phyloP scores from a whole-genome alignment of 2,329 filamentous ascomycete species.

The Epichloe glyceriae region DNA sequence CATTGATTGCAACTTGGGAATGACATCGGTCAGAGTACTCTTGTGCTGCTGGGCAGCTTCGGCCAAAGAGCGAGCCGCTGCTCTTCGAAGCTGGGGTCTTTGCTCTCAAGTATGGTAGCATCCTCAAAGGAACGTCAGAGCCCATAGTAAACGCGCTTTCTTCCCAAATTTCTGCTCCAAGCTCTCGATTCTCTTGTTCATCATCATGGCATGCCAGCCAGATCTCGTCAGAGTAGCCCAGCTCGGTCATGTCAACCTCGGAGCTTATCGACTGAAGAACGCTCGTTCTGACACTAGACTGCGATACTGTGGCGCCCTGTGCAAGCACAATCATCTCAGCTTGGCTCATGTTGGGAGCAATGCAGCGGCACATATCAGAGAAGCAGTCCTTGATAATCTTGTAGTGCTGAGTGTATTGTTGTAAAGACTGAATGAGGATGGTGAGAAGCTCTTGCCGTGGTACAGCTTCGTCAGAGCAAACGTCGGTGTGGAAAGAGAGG shows the following conservation, averaged over 20 bases:
- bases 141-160: slow-evolving; percentile 70
- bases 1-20: slow-evolving; percentile 52
- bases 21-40: slow-evolving; percentile 44
- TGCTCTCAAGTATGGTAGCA: slow-evolving; percentile 68
- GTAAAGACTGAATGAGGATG: slow-evolving; percentile 68
- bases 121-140: slow-evolving; percentile 48
- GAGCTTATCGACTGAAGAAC: slow-evolving; percentile 82
- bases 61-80: slow-evolving; percentile 70
- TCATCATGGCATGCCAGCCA: slow-evolving; percentile 93
- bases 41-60: slow-evolving; percentile 54
- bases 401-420: slow-evolving; percentile 83
- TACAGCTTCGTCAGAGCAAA: slow-evolving; percentile 60
- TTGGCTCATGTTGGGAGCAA: slow-evolving; percentile 66
- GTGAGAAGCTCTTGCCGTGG: slow-evolving; percentile 64
- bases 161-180: slow-evolving; percentile 86
- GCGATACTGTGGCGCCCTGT: slow-evolving; percentile 63
- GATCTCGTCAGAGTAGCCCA: slow-evolving; percentile 76
- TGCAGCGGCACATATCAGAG: slow-evolving; percentile 68
- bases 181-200: slow-evolving; percentile 69
- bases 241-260: slow-evolving; percentile 82
- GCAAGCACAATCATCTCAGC: slow-evolving; percentile 67
- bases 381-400: slow-evolving; percentile 90
- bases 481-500: slow-evolving; percentile 73
- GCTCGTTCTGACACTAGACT: slow-evolving; percentile 68
- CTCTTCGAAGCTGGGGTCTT: slow-evolving; percentile 71